Conservation (phyloP, 2,329 filamentous ascomycete genomes). For the Arthrobotrys megalospora region DNA sequence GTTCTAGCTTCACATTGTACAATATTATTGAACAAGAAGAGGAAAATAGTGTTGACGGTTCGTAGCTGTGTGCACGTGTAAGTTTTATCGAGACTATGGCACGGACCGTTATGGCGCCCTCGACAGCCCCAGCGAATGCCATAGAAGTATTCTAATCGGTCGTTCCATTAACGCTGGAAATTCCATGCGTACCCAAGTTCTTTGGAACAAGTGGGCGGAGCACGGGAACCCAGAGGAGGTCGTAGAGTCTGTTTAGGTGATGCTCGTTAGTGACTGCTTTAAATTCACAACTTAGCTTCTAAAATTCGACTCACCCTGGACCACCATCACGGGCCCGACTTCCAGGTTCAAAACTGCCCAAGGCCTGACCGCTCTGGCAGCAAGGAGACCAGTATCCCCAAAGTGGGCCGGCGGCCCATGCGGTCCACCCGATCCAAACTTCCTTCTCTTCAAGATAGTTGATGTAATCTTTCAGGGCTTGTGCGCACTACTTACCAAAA, state of each 20-base stretch:
- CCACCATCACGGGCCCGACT: slow-evolving; percentile 69
- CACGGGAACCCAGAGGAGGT: slow-evolving; percentile 69
- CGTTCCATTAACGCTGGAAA: slow-evolving; percentile 63
- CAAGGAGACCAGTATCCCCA: slow-evolving; percentile 70
- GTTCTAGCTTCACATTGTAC: too few species aligned
- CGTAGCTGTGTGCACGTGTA: too few species aligned
- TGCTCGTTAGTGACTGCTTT: not conserved
- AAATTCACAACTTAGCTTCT: not conserved
- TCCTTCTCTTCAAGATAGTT: slow-evolving; percentile 70
- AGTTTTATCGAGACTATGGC: too few species aligned
- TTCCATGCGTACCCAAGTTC: slow-evolving; percentile 67
- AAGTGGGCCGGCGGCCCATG: slow-evolving; percentile 71
- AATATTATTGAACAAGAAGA: too few species aligned
- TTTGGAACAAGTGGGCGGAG: slow-evolving; percentile 69
- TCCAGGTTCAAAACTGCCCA: slow-evolving; percentile 70
- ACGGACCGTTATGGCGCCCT: too few species aligned
- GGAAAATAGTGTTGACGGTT: too few species aligned
- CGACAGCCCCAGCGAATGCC: not conserved
- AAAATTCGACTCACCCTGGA: slow-evolving; percentile 64
- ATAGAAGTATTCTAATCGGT: slow-evolving; percentile 2
- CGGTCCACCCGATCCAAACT: slow-evolving; percentile 72
- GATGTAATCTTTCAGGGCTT: slow-evolving; percentile 69
- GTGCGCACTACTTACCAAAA: slow-evolving; percentile 68
- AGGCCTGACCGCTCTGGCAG: slow-evolving; percentile 68
- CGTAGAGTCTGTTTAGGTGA: slow-evolving; percentile 66